Evolutionary conservation across 805 yeast genomes (phyloP).

Genomic region (Yarrowia sp.): DNA sequence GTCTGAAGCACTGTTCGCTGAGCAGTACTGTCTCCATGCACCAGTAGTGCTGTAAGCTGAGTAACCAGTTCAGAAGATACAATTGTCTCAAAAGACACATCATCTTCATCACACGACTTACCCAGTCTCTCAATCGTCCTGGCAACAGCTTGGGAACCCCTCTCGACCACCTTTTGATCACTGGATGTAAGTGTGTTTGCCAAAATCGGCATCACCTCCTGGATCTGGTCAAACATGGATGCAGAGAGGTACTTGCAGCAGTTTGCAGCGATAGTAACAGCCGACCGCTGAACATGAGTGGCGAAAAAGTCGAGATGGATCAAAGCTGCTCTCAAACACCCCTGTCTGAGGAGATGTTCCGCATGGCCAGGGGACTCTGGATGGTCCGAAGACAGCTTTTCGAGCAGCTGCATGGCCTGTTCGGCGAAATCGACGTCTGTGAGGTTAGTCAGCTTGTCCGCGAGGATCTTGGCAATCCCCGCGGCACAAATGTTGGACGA

Average conservation of each 20-base stretch:
- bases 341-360: slow-evolving; percentile 45
- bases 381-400: slow-evolving; percentile 38
- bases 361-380: slow-evolving; percentile 33
- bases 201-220: slow-evolving; percentile 58
- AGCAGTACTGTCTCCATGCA: slow-evolving; percentile 1
- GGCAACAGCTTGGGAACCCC: slow-evolving; percentile 63
- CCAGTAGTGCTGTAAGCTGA: slow-evolving; percentile 6
- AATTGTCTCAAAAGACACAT: slow-evolving; percentile 4
- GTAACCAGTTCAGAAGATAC: slow-evolving; percentile 6
- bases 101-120: slow-evolving; percentile 1
- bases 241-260: slow-evolving; percentile 28
- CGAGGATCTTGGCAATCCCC: slow-evolving; percentile 64
- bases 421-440: slow-evolving; percentile 89
- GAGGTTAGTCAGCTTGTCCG: slow-evolving; percentile 66
- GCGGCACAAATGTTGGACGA: slow-evolving; percentile 60
- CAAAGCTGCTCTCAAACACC: slow-evolving; percentile 64
- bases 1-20: slow-evolving; percentile 32
- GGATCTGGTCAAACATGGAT: slow-evolving; percentile 41
- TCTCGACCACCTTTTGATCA: slow-evolving; percentile 61
- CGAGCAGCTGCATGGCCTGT: slow-evolving; percentile 62
- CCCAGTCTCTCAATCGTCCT: slow-evolving; percentile 52
- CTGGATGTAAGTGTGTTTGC: slow-evolving; percentile 51
- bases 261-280: slow-evolving; percentile 48
- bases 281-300: slow-evolving; percentile 81
- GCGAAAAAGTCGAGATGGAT: slow-evolving; percentile 85